Evolutionary conservation across 768 basidiomycete genomes (phyloP).

Genomic region (Gloeophyllum trabeum): DNA sequence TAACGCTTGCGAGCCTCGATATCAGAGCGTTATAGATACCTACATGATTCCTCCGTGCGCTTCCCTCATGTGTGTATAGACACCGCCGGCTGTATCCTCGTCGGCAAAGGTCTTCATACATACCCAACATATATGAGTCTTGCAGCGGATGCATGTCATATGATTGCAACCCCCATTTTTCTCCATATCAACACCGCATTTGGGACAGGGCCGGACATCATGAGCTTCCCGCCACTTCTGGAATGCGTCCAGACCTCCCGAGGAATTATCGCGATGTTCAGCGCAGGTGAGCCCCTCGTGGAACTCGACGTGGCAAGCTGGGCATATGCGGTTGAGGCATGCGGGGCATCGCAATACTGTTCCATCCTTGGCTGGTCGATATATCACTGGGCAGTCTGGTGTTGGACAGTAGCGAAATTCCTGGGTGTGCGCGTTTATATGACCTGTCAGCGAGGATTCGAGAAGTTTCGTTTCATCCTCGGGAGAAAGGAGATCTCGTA

Average conservation of each 20-base stretch:
- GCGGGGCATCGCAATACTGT: conserved; percentile 22
- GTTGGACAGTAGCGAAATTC: conserved; percentile 47
- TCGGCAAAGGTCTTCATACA: conserved; percentile 22
- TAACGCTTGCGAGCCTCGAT: too few relatives aligned
- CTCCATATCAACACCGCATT: conserved; percentile 21
- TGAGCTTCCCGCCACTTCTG: conserved; percentile 16
- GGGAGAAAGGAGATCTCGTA: conserved; percentile 22
- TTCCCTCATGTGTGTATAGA: conserved; percentile 22
- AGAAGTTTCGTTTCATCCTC: conserved; percentile 28
- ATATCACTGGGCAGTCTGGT: conserved; percentile 35
- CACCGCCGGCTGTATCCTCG: conserved; percentile 9
- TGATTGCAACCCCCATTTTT: conserved; percentile 30
- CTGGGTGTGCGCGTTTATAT: conserved; percentile 27
- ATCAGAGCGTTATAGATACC: too few relatives aligned
- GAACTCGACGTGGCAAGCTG: conserved; percentile 23
- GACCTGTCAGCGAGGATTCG: conserved; percentile 27
- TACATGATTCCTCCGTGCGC: conserved; percentile 16
- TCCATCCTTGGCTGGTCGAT: conserved; percentile 18
- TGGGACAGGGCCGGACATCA: conserved; percentile 23
- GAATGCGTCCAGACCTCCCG: conserved; percentile 9
- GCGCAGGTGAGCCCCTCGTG: conserved; percentile 31
- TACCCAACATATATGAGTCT: conserved; percentile 28
- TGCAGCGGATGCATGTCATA: conserved; percentile 22
- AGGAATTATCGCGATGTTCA: conserved; percentile 9
- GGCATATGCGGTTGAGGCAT: conserved; percentile 26